Evolutionary conservation across 139 green algal species (phyloP).

Genomic region (Desmodesmus armatus): DNA sequence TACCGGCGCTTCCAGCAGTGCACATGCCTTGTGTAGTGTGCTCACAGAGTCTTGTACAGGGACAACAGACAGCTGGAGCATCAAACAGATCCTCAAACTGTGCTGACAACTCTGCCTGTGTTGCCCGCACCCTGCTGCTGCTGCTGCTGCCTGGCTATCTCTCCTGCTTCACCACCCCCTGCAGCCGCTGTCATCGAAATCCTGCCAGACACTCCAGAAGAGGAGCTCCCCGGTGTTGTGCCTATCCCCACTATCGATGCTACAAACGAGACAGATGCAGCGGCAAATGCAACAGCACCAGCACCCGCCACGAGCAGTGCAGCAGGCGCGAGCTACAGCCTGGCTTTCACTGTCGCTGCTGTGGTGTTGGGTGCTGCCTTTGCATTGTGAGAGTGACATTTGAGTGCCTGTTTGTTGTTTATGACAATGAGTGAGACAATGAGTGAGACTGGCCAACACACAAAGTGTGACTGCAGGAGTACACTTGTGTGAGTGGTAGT

Average conservation of each 20-base stretch:
- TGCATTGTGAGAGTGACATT: constrained; percentile 3
- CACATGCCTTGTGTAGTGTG: neutral
- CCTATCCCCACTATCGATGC: neutral
- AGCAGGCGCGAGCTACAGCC: neutral
- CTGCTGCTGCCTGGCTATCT: neutral
- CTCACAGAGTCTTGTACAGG: neutral
- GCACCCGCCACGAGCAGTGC: constrained; percentile 4
- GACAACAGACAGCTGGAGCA: neutral
- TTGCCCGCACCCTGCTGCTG: neutral
- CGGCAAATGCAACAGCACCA: neutral
- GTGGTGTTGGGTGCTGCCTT: neutral
- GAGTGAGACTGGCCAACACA: too few relatives aligned
- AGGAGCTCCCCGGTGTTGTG: neutral
- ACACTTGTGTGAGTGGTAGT: too few relatives aligned
- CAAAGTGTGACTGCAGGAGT: too few relatives aligned
- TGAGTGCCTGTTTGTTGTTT: too few relatives aligned
- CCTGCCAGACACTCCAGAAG: neutral
- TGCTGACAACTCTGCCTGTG: neutral
- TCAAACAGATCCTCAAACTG: neutral
- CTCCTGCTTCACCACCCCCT: neutral
- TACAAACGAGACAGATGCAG: neutral
- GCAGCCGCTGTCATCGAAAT: neutral
- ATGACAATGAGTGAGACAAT: too few relatives aligned
- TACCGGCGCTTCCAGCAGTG: too few relatives aligned
- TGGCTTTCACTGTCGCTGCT: neutral